Percentiles rank a stretch among this genome's conserved stretches.
Evolutionary conservation across 1,284 basidiomycete species (phyloP).

Genomic region (Vanrija pseudolonga): DNA sequence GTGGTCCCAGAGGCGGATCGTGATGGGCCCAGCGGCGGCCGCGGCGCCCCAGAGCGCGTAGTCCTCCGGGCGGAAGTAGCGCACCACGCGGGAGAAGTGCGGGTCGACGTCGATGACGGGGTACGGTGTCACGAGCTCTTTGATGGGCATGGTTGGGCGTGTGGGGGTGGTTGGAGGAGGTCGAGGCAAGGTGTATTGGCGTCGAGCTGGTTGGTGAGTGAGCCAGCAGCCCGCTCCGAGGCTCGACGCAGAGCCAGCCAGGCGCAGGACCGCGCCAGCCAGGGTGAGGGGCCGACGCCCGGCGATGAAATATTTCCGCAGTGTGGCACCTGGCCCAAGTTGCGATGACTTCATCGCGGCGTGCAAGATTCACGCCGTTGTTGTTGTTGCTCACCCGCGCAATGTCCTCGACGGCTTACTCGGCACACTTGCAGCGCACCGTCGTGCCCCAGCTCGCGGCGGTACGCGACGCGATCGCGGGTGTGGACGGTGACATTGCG

Average conservation of each 20-base stretch:
- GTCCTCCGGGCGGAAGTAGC: constrained; percentile 85
- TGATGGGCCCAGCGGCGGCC: constrained; percentile 58
- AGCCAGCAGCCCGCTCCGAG: no score
- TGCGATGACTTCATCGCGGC: no score
- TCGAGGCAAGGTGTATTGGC: background rate
- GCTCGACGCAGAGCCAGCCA: background rate
- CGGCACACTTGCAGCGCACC: constrained; percentile 12
- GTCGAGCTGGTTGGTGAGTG: background rate
- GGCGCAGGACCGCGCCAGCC: background rate
- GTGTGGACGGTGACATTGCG: constrained; percentile 20
- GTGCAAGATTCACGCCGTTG: no score
- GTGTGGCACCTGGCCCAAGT: no score
- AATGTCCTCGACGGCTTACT: constrained; percentile 12
- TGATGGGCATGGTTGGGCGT: constrained; percentile 59
- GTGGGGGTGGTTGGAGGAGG: background rate
- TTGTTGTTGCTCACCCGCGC: no score
- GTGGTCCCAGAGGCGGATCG: constrained; percentile 17
- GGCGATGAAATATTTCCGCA: no score
- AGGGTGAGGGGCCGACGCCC: background rate
- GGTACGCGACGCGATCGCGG: constrained; percentile 13
- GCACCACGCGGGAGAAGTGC: constrained; percentile 78
- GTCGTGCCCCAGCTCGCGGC: constrained; percentile 18
- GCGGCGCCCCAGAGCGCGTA: constrained; percentile 77
- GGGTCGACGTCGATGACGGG: constrained; percentile 91
- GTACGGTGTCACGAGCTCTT: constrained; percentile 66